A percentile compares a stretch with the other conserved stretches of the same genome.
These are phyloP conservation scores for Artemisia tridentata DNA, from an alignment of 129 eudicot genomes.

Conservation along the genomic window DNA sequence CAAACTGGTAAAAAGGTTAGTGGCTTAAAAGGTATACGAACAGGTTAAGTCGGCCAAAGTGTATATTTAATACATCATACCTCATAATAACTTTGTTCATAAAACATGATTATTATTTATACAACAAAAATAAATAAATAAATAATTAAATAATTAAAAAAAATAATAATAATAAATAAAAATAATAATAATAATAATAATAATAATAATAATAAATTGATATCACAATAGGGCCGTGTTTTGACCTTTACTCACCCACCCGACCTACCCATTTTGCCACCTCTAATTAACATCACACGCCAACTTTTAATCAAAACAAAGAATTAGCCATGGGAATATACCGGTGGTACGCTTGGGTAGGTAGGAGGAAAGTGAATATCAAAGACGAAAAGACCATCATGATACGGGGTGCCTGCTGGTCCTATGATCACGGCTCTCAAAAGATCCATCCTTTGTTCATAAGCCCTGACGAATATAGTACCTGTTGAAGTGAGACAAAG, in stretches of 20 bases:
- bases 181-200: too few relatives aligned
- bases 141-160: too few relatives aligned
- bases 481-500: conserved; percentile 34
- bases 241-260: conserved; percentile 1
- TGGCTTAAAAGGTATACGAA: too few relatives aligned
- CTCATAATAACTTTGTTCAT: too few relatives aligned
- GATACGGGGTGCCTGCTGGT: conserved; percentile 85
- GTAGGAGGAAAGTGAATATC: conserved; percentile 58
- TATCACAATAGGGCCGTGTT: too few relatives aligned
- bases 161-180: too few relatives aligned
- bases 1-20: too few relatives aligned
- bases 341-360: conserved; percentile 70
- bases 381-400: conserved; percentile 75
- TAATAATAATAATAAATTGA: too few relatives aligned
- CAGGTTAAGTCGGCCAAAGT: too few relatives aligned
- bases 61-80: too few relatives aligned
- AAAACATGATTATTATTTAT: background rate
- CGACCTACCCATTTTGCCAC: background rate
- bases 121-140: too few relatives aligned
- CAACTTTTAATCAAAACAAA: background rate
- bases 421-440: conserved; percentile 71
- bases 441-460: conserved; percentile 78
- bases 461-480: conserved; percentile 62
- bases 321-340: conserved; percentile 15
- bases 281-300: background rate